Evolutionary conservation across 2,329 filamentous ascomycete genomes (phyloP).

Genomic region (Alternaria panax): DNA sequence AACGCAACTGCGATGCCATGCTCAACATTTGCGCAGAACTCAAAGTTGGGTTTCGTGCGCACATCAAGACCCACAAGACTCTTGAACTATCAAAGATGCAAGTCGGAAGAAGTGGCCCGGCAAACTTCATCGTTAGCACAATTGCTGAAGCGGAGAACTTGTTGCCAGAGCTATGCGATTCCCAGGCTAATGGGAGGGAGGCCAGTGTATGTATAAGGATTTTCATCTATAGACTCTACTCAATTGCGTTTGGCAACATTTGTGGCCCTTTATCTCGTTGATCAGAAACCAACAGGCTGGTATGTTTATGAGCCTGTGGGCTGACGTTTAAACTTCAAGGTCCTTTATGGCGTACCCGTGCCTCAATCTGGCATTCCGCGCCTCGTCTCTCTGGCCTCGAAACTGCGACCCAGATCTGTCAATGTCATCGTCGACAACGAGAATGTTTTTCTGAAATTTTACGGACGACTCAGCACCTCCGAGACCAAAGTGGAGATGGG

Average conservation of each 20-base stretch:
- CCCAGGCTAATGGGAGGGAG: conserved; percentile 60
- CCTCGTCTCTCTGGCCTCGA: conserved; percentile 63
- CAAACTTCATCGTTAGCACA: conserved; percentile 75
- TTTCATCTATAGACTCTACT: too few relatives aligned
- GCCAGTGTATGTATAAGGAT: conserved; percentile 63
- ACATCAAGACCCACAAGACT: conserved; percentile 88
- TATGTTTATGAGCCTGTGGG: neutral
- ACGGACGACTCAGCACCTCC: conserved; percentile 45
- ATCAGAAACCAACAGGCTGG: neutral
- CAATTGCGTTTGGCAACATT: too few relatives aligned
- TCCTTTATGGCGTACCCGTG: conserved; percentile 77
- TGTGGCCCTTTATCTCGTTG: neutral
- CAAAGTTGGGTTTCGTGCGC: conserved; percentile 72
- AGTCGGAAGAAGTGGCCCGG: conserved; percentile 64
- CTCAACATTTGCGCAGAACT: conserved; percentile 67
- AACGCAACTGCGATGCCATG: conserved; percentile 75
- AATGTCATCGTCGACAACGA: conserved; percentile 75
- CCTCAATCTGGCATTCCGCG: conserved; percentile 67
- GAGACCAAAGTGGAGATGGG: conserved; percentile 48
- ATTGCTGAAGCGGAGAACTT: conserved; percentile 76
- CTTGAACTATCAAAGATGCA: conserved; percentile 71
- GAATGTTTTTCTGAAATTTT: conserved; percentile 54
- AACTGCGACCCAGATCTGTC: conserved; percentile 63
- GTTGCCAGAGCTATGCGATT: conserved; percentile 65
- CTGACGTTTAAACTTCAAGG: conserved; percentile 44